phyloP scores from a whole-genome alignment of 176 grass and related monocot species.

The Rhynchospora tenuis region DNA sequence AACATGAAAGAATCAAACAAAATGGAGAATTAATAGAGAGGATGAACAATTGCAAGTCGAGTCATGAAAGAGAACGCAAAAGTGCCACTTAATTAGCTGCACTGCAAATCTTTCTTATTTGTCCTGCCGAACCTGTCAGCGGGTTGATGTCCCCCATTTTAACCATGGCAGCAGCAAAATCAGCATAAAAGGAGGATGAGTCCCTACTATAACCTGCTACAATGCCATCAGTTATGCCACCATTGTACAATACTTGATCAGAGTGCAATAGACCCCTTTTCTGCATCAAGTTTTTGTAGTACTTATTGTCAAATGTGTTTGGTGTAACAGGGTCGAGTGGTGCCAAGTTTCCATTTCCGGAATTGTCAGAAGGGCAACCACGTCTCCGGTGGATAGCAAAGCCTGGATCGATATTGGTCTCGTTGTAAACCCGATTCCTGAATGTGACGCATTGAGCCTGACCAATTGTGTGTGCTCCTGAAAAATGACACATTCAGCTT shows the following conservation, averaged over 20 bases:
- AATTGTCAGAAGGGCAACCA: slow-evolving; percentile 12
- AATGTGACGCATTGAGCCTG: slow-evolving; percentile 36
- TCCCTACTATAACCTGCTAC: background rate
- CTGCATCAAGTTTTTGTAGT: slow-evolving; percentile 48
- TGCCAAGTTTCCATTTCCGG: slow-evolving; percentile 17
- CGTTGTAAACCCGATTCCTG: slow-evolving; percentile 30
- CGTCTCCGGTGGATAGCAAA: slow-evolving; percentile 23
- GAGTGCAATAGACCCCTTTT: slow-evolving; percentile 50
- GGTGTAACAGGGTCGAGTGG: slow-evolving; percentile 37
- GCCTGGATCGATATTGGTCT: slow-evolving; percentile 24
- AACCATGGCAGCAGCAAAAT: slow-evolving; percentile 48
- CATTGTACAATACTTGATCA: slow-evolving; percentile 51
- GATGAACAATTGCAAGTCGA: background rate
- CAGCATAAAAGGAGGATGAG: slow-evolving; percentile 21
- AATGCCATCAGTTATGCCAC: slow-evolving; percentile 24
- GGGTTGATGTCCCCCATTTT: slow-evolving; percentile 42
- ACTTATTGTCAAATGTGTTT: slow-evolving; percentile 43
- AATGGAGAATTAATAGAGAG: too few species aligned
- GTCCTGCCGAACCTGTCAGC: slow-evolving; percentile 6
- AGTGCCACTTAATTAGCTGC: slow-evolving; percentile 21
- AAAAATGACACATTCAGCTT: background rate
- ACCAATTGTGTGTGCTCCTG: slow-evolving; percentile 56
- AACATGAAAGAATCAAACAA: too few species aligned
- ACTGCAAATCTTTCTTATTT: slow-evolving; percentile 39
- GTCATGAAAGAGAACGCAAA: background rate